Evolutionary conservation across 306 rosid genomes (phyloP).

Genomic region (Prunus kanzakura): DNA sequence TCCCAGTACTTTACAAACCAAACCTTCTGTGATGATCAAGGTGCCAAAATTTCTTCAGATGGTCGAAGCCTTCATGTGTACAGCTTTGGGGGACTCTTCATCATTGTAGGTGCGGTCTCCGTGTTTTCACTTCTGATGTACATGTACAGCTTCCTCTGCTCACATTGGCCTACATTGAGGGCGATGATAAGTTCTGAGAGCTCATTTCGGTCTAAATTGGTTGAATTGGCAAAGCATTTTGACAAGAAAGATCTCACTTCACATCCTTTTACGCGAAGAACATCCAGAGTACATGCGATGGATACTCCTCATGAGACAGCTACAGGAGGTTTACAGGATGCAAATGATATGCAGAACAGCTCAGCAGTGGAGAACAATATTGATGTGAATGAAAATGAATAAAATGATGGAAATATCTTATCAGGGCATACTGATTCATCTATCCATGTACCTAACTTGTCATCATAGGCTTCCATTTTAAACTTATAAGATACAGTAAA

Average conservation of each 20-base stretch:
- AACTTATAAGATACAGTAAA: no score
- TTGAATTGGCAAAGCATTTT: slow-evolving; percentile 17
- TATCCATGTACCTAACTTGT: no score
- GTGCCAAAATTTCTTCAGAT: background rate
- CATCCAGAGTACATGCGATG: background rate
- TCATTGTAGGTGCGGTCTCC: slow-evolving; percentile 29
- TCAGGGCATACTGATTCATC: no score
- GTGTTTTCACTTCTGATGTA: slow-evolving; percentile 4
- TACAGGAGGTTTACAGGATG: no score
- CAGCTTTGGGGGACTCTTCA: slow-evolving; percentile 49
- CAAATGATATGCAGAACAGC: no score
- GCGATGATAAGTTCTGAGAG: background rate
- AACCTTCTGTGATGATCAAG: slow-evolving; percentile 3
- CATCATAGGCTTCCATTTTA: no score
- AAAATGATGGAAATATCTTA: no score
- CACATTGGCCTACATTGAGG: slow-evolving; percentile 7
- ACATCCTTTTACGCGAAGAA: background rate
- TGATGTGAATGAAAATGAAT: no score
- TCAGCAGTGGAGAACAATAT: no score
- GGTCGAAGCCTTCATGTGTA: slow-evolving; percentile 23
- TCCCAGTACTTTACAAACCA: slow-evolving; percentile 9
- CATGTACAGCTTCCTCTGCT: slow-evolving; percentile 1
- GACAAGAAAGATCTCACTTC: slow-evolving; percentile 1
- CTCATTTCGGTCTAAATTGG: background rate
- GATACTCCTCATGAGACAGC: background rate